Percentiles rank a stretch among this genome's conserved stretches.
phyloP scores from a whole-genome alignment of 495 filamentous ascomycete species.

The Antarctomyces pellizariae region DNA sequence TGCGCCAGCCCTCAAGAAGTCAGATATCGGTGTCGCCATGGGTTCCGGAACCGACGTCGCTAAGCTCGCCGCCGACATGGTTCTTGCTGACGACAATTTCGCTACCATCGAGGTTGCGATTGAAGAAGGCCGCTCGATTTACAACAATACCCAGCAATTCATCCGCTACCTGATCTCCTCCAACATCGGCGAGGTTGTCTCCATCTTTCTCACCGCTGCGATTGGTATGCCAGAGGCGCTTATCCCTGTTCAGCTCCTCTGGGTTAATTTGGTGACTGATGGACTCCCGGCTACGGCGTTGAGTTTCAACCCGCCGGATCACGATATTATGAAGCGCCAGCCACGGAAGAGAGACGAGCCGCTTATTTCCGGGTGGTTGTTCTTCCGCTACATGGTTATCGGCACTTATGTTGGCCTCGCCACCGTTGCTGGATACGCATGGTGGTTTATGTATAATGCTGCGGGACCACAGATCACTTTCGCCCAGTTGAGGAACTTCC shows the following conservation, averaged over 20 bases:
- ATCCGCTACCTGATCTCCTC: conserved; percentile 98
- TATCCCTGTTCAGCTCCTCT: conserved; percentile 90
- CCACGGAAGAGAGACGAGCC: conserved; percentile 81
- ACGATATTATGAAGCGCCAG: conserved; percentile 86
- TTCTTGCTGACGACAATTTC: conserved; percentile 96
- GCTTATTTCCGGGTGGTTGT: conserved; percentile 83
- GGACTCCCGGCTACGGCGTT: conserved; percentile 90
- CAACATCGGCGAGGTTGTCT: conserved; percentile 98
- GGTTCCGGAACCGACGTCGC: conserved; percentile 95
- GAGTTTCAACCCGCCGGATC: conserved; percentile 91
- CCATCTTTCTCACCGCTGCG: conserved; percentile 95
- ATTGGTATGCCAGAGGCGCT: conserved; percentile 95
- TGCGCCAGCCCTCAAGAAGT: conserved; percentile 92
- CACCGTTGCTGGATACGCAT: conserved; percentile 92
- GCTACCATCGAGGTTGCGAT: conserved; percentile 92
- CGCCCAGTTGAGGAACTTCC: conserved; percentile 84
- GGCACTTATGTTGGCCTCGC: conserved; percentile 86
- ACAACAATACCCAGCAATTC: conserved; percentile 99
- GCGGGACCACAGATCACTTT: conserved; percentile 85
- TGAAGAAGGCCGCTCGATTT: conserved; percentile 93
- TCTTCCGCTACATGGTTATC: conserved; percentile 94
- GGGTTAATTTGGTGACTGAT: conserved; percentile 98
- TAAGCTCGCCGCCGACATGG: conserved; percentile 95
- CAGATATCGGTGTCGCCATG: conserved; percentile 98
- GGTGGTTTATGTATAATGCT: conserved; percentile 97